Base-by-base conservation (phyloP, 2,329 filamentous ascomycete genomes). In the Aureobasidium pullulans region DNA sequence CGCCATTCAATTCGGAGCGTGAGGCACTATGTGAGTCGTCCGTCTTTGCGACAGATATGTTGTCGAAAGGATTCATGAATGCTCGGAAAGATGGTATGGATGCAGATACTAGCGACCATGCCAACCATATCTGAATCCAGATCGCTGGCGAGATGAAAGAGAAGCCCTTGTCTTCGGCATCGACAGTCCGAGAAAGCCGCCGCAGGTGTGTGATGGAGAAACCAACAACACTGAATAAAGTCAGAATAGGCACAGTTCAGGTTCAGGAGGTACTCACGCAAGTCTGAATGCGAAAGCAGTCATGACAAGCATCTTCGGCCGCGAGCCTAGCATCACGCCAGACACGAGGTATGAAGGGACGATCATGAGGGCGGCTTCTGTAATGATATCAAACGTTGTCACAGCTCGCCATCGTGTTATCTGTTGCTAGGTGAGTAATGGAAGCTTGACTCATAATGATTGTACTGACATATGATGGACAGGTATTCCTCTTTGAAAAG, bases 31-130 rank as follows among this genome's bases (percentile, higher is more conserved):
- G 52, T n/a, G 52, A 28, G 10, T 46, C 40, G 37, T 56, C 40
- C 13, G 39, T 37, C 13, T 42, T 36, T n/a, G 39, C 43, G n/a
- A 50, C 37, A 1, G 29, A 28, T 2, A 50, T 44, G 28, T 50
- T 52, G 10, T 62, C 54, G 40, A 62, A 61, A 19, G 61, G 61
- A 11, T 48, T 59, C 49, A 62, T 59, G 31, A 62, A 52, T 3
- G 61, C 53, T 28, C 60, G 58, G 32, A 62, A 60, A 7, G 59
- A 56, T 1, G 61, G 61, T 13, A 62, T 62, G 7, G 59, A 61
- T 16, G 61, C 61, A 6, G 59, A 47, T 15, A 61, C 36, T 5
- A 61, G 29, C 9, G 61, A 62, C 59, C 59, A 61, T 6, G 43
- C 54, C 37, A 62, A n/a, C 56, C 50, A 59, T n/a, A 58, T 48